phyloP scores from a whole-genome alignment of 169 alveolate genomes.

The Ichthyophthirius multifiliis region DNA sequence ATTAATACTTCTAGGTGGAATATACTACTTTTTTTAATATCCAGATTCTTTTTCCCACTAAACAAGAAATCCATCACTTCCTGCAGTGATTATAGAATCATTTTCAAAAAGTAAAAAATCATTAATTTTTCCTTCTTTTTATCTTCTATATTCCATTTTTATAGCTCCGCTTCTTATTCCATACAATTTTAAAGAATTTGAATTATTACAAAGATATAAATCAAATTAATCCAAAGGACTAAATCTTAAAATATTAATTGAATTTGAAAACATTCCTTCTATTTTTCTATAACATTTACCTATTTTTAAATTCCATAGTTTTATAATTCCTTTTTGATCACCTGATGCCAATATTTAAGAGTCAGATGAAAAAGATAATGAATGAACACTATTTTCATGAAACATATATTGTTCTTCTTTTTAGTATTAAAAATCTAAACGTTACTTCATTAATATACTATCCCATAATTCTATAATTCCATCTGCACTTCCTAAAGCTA shows the following conservation, averaged over 20 bases:
- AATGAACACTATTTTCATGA: conserved; percentile 11
- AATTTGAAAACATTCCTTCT: neutral
- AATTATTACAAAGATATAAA: neutral
- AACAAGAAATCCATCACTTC: neutral
- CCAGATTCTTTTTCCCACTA: neutral
- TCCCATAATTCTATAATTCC: conserved; percentile 39
- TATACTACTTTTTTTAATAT: neutral
- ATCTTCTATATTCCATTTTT: conserved; percentile 8
- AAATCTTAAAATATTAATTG: neutral
- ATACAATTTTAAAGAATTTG: neutral
- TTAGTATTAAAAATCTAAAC: conserved; percentile 26
- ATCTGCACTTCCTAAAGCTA: conserved; percentile 39
- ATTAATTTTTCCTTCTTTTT: neutral
- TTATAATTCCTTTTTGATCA: conserved; percentile 11
- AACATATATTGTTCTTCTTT: conserved; percentile 25
- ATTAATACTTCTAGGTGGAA: neutral
- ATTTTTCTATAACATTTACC: conserved; percentile 35
- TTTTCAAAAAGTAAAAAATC: neutral
- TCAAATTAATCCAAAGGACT: conserved; percentile 17
- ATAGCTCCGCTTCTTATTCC: conserved; percentile 9
- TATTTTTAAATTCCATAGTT: conserved; percentile 27
- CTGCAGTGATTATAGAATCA: neutral
- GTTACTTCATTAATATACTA: neutral
- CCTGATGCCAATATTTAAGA: conserved; percentile 6
- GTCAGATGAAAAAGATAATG: neutral